phyloP scores from a whole-genome alignment of 345 rosid genomes.

The Mercurialis annua region DNA sequence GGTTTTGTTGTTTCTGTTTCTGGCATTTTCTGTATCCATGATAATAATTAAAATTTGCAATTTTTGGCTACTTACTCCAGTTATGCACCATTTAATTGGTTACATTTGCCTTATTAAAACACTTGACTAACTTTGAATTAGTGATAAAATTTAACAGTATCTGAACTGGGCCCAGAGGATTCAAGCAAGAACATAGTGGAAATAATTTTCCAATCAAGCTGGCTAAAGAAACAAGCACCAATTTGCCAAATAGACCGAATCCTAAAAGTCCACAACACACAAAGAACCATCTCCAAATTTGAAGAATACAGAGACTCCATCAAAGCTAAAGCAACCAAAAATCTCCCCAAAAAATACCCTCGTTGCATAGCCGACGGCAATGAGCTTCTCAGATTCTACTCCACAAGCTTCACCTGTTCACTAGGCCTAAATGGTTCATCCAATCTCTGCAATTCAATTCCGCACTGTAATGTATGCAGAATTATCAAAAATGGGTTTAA shows the following conservation, averaged over 20 bases:
- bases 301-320: constrained; percentile 74
- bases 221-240: constrained; percentile 67
- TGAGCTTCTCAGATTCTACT: constrained; percentile 74
- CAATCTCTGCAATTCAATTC: constrained; percentile 55
- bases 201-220: constrained; percentile 85
- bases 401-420: constrained; percentile 52
- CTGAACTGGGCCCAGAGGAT: constrained; percentile 66
- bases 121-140: not conserved
- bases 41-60: not conserved
- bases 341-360: constrained; percentile 56
- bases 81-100: not conserved
- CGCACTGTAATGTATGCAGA: constrained; percentile 51
- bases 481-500: constrained; percentile 66
- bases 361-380: constrained; percentile 84
- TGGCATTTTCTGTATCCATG: too few relatives aligned
- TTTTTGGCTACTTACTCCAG: not conserved
- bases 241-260: constrained; percentile 64
- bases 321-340: constrained; percentile 61
- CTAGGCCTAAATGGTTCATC: constrained; percentile 62
- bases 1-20: too few relatives aligned
- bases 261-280: constrained; percentile 73
- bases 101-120: not conserved
- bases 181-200: constrained; percentile 88
- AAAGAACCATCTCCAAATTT: constrained; percentile 55
- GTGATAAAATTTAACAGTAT: constrained; percentile 36